phyloP scores from a whole-genome alignment of 805 yeast species.

The Suhomyces pyralidae region DNA sequence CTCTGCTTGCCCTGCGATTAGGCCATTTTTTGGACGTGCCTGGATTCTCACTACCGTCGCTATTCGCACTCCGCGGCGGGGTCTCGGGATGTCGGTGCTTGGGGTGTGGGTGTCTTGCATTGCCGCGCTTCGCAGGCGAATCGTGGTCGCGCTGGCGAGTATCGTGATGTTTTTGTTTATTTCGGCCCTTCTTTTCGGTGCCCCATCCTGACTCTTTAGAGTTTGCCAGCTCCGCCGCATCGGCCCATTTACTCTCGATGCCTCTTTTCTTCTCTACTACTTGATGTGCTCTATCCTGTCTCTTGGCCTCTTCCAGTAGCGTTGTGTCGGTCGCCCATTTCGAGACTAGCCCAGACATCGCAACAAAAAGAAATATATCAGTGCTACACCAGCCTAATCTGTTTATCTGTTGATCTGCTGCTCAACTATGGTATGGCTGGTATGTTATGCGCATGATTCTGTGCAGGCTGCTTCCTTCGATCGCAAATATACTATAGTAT shows the following conservation, averaged over 20 bases:
- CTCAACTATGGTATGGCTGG: too few relatives aligned
- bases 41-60: background rate
- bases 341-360: slow-evolving; percentile 23
- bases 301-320: slow-evolving; percentile 22
- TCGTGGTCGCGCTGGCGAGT: background rate
- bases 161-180: background rate
- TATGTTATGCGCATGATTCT: background rate
- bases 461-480: background rate
- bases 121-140: background rate
- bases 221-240: slow-evolving; percentile 4
- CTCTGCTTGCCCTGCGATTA: background rate
- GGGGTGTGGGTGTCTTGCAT: background rate
- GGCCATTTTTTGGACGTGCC: background rate
- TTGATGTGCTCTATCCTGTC: slow-evolving; percentile 15
- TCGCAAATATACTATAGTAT: too few relatives aligned
- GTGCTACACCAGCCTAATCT: too few relatives aligned
- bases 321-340: slow-evolving; percentile 37
- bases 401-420: too few relatives aligned
- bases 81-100: background rate
- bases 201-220: background rate
- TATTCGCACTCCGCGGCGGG: background rate
- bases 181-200: background rate
- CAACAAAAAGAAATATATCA: background rate
- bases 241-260: slow-evolving; percentile 34
- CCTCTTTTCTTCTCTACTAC: background rate